Evolutionary conservation across 257 asterid species (phyloP).

Genomic region (Gynochthodes officinalis): DNA sequence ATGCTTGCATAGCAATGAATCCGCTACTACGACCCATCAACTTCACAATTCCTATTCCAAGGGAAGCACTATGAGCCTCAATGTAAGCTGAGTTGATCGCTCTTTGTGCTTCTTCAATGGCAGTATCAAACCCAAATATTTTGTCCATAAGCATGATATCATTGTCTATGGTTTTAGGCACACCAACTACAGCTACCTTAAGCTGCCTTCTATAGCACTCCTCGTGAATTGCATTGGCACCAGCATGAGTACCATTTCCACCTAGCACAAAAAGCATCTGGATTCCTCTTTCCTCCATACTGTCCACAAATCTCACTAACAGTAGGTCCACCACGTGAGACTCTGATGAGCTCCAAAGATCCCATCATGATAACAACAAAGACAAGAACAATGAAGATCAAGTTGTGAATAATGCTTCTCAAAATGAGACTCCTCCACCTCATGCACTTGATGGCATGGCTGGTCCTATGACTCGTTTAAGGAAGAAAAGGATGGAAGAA

Average conservation of each 20-base stretch:
- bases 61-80: conserved; percentile 99
- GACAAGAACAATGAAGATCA: no score
- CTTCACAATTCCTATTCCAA: conserved; percentile 89
- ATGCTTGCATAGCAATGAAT: conserved; percentile 95
- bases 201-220: conserved; percentile 77
- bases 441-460: no score
- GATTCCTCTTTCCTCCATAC: conserved; percentile 86
- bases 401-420: no score
- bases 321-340: conserved; percentile 94
- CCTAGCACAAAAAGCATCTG: conserved; percentile 95
- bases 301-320: conserved; percentile 80
- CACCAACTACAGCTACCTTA: conserved; percentile 88
- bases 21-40: conserved; percentile 99
- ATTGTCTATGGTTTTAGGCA: conserved; percentile 95
- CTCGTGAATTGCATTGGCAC: conserved; percentile 90
- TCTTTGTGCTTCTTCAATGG: conserved; percentile 98
- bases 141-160: conserved; percentile 96
- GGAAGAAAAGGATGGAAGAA: no score
- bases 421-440: no score
- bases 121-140: conserved; percentile 97
- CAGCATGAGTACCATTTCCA: conserved; percentile 99
- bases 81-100: conserved; percentile 90
- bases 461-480: no score
- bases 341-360: no score
- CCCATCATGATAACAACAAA: no score